These are phyloP conservation scores for Penicillium vulpinum DNA, from an alignment of 2,329 filamentous ascomycete species.

Conservation along the genomic window DNA sequence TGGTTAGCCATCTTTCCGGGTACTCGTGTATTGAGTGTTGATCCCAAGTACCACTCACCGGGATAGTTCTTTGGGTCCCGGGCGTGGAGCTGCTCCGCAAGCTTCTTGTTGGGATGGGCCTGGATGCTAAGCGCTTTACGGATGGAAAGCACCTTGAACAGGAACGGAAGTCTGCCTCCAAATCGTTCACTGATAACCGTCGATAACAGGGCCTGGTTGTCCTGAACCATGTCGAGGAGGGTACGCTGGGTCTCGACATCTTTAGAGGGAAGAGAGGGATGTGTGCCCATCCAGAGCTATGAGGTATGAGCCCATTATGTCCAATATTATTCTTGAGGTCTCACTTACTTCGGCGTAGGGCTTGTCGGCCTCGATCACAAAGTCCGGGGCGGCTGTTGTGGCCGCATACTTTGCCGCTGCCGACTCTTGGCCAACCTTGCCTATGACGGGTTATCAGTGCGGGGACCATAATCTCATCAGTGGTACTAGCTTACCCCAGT, in stretches of 20 bases:
- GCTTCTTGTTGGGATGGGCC: conserved; percentile 92
- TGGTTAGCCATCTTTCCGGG: not conserved
- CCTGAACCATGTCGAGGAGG: conserved; percentile 81
- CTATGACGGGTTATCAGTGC: conserved; percentile 45
- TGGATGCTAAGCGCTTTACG: conserved; percentile 96
- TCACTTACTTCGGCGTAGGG: conserved; percentile 81
- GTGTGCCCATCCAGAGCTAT: conserved; percentile 98
- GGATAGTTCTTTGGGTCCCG: conserved; percentile 92
- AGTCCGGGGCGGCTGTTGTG: conserved; percentile 72
- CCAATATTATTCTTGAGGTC: not conserved
- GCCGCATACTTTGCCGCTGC: conserved; percentile 87
- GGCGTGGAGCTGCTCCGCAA: conserved; percentile 83
- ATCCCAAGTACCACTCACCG: conserved; percentile 36
- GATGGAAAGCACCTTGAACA: conserved; percentile 97
- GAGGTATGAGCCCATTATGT: conserved; percentile 8
- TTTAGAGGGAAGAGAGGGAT: conserved; percentile 92
- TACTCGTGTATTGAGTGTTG: not conserved
- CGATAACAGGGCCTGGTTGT: conserved; percentile 82
- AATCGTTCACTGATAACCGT: conserved; percentile 71
- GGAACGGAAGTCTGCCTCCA: conserved; percentile 81
- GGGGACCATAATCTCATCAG: conserved; percentile 12
- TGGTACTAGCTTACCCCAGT: conserved; percentile 69
- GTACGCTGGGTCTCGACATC: conserved; percentile 81
- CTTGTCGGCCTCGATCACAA: conserved; percentile 79
- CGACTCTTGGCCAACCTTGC: conserved; percentile 84